Evolutionary conservation across 805 yeast species (phyloP), one percentile per base, ranked within the genome.

Genomic region (Crinitomyces ghanaensis): DNA sequence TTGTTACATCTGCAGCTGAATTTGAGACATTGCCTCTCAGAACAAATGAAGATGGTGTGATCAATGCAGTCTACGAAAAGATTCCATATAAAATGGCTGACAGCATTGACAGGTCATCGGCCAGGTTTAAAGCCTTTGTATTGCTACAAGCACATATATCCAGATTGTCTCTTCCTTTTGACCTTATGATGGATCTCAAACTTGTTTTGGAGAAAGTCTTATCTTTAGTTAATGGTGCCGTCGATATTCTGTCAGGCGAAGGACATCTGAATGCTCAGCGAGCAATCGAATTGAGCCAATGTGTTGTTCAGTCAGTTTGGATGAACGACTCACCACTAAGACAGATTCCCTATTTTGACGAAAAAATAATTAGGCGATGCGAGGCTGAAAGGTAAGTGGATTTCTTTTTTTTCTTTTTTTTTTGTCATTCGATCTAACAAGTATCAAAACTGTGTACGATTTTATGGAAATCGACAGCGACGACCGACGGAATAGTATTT

Each of bases 271-370:
- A 74, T 51, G 85, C 93, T 0, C 65, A 83, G 43, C 66, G 69
- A 28, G 88, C 83, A 0, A 81, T 91, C 81, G 96, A 91, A 50
- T 51, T 85, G 33, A 68, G 80, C 2, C 98, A 91, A 51, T 81
- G 84, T 93, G 57, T 83, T 5, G 72, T 78, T 1, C 97, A 88
- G 53, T 93, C 80, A 1, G 61, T 81, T 17, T 84, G 95, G 93
- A 81, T 74, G 43, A 63, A 73, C 5, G 94, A 81, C 36, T 70
- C 71, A 31, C 77, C 91, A 2, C 64, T 88, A 48, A 72, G 70
- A 45, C 98, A 88, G 55, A 63, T 88, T 22, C 98, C 98, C 2
- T 68, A 61, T 45, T 71, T 85, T 34, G 61, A 62, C 28, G 48
- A 48, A 4, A 65, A 52, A 0, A 64, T 75, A 9, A 51, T 83